Evolutionary conservation across 306 rosid genomes (phyloP).

Genomic region (Canavalia ensiformis): DNA sequence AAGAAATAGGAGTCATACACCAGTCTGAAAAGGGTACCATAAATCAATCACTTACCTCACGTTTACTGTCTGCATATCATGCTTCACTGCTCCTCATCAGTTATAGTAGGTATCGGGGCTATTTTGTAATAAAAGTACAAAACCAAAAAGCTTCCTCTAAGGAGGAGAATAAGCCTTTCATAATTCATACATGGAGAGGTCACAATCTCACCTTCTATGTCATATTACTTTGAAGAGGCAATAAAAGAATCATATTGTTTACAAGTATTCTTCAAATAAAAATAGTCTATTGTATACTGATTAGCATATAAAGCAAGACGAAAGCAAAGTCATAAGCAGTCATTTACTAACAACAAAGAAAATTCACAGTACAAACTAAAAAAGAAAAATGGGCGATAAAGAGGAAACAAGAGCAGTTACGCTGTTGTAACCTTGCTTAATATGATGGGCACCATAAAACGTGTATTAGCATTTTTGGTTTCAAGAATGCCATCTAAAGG

Average conservation of each 20-base stretch:
- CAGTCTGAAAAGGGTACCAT: no score
- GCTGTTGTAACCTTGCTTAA: neutral
- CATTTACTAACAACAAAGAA: conserved; percentile 16
- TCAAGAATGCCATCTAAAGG: no score
- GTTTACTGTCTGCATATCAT: no score
- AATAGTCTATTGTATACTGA: neutral
- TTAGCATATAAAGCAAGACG: neutral
- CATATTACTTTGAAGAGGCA: conserved; percentile 8
- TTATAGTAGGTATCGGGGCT: no score
- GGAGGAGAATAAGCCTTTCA: conserved; percentile 23
- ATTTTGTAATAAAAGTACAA: no score
- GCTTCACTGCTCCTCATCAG: no score
- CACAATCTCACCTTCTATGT: conserved; percentile 25
- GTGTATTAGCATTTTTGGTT: no score
- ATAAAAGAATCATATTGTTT: conserved; percentile 29
- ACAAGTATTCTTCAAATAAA: conserved; percentile 6
- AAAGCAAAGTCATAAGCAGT: conserved; percentile 8
- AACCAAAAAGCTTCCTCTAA: no score
- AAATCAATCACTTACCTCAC: no score
- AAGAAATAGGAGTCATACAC: no score
- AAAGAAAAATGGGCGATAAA: neutral
- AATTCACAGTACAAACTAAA: neutral
- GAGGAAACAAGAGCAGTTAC: no score
- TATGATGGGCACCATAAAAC: no score
- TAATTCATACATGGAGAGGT: conserved; percentile 17